Conservation (phyloP, 306 rosid genomes). For the Rosa lucieae region DNA sequence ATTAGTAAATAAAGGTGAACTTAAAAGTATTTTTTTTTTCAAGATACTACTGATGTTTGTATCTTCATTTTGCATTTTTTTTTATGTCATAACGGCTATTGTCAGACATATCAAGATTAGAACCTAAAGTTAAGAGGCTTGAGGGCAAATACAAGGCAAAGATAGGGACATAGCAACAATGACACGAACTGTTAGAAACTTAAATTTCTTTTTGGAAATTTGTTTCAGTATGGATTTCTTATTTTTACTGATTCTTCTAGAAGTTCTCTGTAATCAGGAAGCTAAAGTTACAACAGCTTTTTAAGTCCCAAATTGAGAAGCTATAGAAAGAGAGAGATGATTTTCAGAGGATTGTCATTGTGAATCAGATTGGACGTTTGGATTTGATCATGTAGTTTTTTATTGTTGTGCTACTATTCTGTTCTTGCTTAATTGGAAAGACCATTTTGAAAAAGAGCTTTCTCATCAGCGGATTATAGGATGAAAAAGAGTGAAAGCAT, state of each 20-base stretch:
- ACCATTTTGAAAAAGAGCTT: too few species aligned
- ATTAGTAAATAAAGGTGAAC: too few species aligned
- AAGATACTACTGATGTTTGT: background rate
- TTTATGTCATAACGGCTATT: constrained; percentile 43
- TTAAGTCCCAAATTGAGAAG: constrained; percentile 90
- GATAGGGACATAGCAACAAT: constrained; percentile 97
- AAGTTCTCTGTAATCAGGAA: constrained; percentile 50
- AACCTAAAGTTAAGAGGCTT: constrained; percentile 90
- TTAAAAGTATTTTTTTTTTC: background rate
- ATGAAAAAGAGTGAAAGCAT: too few species aligned
- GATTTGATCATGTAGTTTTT: constrained; percentile 18
- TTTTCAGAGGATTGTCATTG: constrained; percentile 87
- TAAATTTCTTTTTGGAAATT: background rate
- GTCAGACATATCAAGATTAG: constrained; percentile 84
- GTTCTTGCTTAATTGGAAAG: too few species aligned
- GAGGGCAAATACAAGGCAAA: constrained; percentile 70
- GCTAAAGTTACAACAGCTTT: constrained; percentile 73
- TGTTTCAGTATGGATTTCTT: constrained; percentile 18
- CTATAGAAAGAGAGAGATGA: constrained; percentile 91
- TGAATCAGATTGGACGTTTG: constrained; percentile 68
- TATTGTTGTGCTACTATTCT: constrained; percentile 4
- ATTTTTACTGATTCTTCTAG: constrained; percentile 18
- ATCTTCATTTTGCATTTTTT: background rate
- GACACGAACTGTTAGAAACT: constrained; percentile 64
- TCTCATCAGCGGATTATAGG: too few species aligned